Evolutionary conservation across 495 filamentous ascomycete species (phyloP), one percentile per base, ranked within the genome.

Genomic region (Penicillium maclennaniae): DNA sequence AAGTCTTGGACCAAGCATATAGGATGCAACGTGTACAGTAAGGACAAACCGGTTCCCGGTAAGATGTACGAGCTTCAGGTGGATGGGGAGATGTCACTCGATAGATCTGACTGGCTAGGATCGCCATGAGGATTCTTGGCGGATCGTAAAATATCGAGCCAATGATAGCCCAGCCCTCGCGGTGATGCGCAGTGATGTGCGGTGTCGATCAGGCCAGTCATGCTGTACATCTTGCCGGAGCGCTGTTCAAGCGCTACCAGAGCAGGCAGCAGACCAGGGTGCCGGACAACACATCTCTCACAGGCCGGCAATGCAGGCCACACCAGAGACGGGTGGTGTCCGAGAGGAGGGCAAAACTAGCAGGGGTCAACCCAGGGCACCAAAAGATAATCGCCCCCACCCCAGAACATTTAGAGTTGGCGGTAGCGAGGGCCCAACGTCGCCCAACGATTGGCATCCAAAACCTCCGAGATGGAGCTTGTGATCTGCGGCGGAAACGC

Each of bases 401-500:
- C 50, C 50, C 36, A 26, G 38, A 19, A 44, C 16, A 47, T 53
- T 61, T 66, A 66, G 58, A 64, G 63, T 66, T 66, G 60, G 21
- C 43, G 42, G 51, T 56, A 59, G 60, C 55, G 58, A 61, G 44
- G 20, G 67, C 58, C 61, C 54, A 68, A 65, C 58, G 58, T 59
- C 59, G 50, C 47, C 54, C 44, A 57, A 45, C 53, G 44, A 73
- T 73, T 73, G 66, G 70, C 46, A 59, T 43, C 51, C 55, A 68
- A 73, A 70, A 62, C 47, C 55, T 65, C 68, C 64, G 65, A 63
- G 37, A 51, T 63, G 62, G 65, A 34, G 58, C 49, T 43, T 25
- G 58, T 66, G 69, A 71, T 73, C 69, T 65, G 69, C 68, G 63
- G 60, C 68, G 66, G 66, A 68, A 69, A 66, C 65, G 62, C 63